Evolutionary conservation across 805 yeast genomes (phyloP), one percentile per base, ranked within the genome.

Genomic region (Candida incommunis): DNA sequence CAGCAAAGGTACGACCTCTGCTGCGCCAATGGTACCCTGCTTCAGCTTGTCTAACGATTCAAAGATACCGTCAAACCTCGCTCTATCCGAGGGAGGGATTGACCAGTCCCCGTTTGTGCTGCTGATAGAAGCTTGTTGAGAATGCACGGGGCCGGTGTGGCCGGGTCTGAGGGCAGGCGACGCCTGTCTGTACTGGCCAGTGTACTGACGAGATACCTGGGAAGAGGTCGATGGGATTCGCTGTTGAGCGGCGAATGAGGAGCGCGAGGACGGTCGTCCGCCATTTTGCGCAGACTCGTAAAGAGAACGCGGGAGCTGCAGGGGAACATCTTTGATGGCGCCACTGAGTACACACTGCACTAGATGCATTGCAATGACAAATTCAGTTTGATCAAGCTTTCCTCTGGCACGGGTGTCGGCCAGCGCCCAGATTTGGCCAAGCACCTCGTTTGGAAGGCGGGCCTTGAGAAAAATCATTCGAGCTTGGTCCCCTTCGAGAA

Each of bases 311-410:
- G 82, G 78, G 29, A 78, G 51, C 1, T 59, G 37, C 4, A 62
- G 50, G 4, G 84, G 80, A 54, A 86, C 66, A 43, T 76, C 74
- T 43, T 71, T 72, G 53, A 86, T 63, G 2, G 75, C 54, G 34
- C 86, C 83, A 54, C 76, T 74, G 55, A 86, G 68, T 25, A 81
- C 66, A 52, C 86, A 79, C 62, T 90, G 96, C 51, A 92, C 85
- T 58, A 92, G 71, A 63, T 84, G 94, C 98, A 92, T 90, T 4
- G 97, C 96, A 55, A 90, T 75, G 41, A 85, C 75, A 55, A 92
- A 92, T 59, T 85, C 88, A 15, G 78, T 71, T 57, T 78, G 74
- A 46, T 74, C 70, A 54, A 92, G 74, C 46, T 74, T 69, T 3
- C 98, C 98, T 1, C 74, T 64, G 53, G 78, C 78, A 45, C 74